Base-by-base conservation (phyloP, 2,329 filamentous ascomycete genomes). In the Phoma sp. region DNA sequence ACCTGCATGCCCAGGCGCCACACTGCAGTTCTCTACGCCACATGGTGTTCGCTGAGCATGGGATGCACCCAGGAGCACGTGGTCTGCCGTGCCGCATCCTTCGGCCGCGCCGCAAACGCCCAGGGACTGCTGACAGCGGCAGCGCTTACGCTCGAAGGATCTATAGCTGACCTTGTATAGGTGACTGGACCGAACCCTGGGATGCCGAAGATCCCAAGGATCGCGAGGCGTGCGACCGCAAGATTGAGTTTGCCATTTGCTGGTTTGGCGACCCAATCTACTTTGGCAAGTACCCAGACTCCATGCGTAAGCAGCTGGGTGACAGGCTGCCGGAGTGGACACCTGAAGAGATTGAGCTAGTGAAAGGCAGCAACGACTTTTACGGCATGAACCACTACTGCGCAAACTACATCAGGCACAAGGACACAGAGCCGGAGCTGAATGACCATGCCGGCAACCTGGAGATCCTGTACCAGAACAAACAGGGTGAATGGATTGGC, bases 351-450 rank as follows among this genome's bases (percentile, higher is more conserved):
- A 75, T 80, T 23, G 84, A 84, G 2, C 80, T 95, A n/a, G 86
- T 96, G 40, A 82, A 88, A 68, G 90, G 89, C n/a, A 91, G 88
- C 71, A 95, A 95, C 74, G 91, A 96, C 79, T 96, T 96, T 77
- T 96, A 96, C 75, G 91, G 90, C 74, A 93, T 93, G 90, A 96
- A 96, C 80, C 89, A 92, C 81, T 96, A 96, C 80, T 93, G 90
- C 45, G 89, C 90, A 69, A 90, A 95, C 81, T 96, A 90, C 78
- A 87, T 96, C 78, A 87, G 86, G 73, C 87, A 93, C 77, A 85
- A 86, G 68, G 81, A 83, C 7, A 83, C 82, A 6, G 77, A 82
- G 42, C 77, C 89, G 0, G 80, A 83, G 1, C 78, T 79, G 4
- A 82, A 89, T 45, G 91, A 96, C 77, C 86, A 86, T 74, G 78